Conservation (phyloP, 371 early-diverging fungal species). For the Apophysomyces sp. region DNA sequence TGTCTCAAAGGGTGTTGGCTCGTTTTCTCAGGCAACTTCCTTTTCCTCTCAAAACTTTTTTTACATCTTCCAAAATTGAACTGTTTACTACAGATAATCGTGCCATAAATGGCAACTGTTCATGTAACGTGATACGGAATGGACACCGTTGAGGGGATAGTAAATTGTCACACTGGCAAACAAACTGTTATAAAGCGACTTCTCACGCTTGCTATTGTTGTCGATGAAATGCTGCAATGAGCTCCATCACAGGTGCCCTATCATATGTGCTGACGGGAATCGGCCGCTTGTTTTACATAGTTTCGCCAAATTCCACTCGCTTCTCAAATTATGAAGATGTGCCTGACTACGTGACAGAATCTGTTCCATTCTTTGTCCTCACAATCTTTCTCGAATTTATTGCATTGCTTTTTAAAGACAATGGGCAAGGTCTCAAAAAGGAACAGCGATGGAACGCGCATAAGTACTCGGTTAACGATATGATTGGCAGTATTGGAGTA, state of each 20-base stretch:
- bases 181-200: too few relatives aligned
- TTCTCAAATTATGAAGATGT: conserved; percentile 40
- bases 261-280: conserved; percentile 13
- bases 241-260: neutral
- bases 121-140: neutral
- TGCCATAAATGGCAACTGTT: neutral
- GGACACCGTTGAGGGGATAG: neutral
- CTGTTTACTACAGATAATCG: too few relatives aligned
- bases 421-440: conserved; percentile 31
- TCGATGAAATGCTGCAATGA: neutral
- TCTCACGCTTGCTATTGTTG: neutral
- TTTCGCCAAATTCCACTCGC: conserved; percentile 39
- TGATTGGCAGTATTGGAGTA: conserved; percentile 38
- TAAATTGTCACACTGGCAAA: neutral
- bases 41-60: too few relatives aligned
- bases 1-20: too few relatives aligned
- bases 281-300: conserved; percentile 55
- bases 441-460: conserved; percentile 37
- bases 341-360: conserved; percentile 51
- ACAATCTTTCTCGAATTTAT: conserved; percentile 45
- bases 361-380: conserved; percentile 51
- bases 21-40: too few relatives aligned
- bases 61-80: too few relatives aligned
- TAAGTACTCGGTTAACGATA: conserved; percentile 53
- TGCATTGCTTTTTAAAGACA: conserved; percentile 24